Percentiles rank a stretch among this genome's conserved stretches.
These are phyloP conservation scores for Dicorynia guianensis DNA, from an alignment of 306 rosid genomes.

Conservation along the genomic window DNA sequence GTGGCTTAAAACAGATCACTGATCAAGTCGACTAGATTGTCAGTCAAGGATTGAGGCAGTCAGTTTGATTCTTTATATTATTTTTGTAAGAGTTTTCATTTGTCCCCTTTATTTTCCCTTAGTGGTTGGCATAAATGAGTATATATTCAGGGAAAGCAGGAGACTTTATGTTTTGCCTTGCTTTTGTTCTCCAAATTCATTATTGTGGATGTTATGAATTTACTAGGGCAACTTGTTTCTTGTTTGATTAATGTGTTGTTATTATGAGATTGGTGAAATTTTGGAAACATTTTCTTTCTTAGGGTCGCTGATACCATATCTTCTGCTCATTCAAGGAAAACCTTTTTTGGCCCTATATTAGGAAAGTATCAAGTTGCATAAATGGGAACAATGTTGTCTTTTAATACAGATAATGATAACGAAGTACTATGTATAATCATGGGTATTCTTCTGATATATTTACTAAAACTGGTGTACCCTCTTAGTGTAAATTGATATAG, in stretches of 20 bases:
- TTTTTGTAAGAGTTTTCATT: constrained; percentile 42
- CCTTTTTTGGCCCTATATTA: neutral
- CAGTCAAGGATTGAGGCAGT: constrained; percentile 43
- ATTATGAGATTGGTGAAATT: constrained; percentile 39
- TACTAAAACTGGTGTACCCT: no score
- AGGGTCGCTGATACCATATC: neutral
- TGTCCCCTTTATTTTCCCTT: constrained; percentile 41
- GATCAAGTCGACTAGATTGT: constrained; percentile 37
- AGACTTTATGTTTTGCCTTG: constrained; percentile 51
- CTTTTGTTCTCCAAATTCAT: constrained; percentile 46
- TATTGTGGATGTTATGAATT: constrained; percentile 42
- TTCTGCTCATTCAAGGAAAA: neutral
- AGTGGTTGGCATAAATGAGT: constrained; percentile 49
- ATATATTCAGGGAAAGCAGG: constrained; percentile 56
- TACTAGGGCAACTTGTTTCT: constrained; percentile 50
- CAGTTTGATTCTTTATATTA: constrained; percentile 60
- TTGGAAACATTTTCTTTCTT: constrained; percentile 17
- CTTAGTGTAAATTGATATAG: no score
- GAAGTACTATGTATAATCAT: no score
- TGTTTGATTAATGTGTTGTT: constrained; percentile 46
- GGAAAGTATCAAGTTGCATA: neutral
- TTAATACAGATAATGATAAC: no score
- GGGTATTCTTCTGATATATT: no score
- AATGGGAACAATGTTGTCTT: no score
- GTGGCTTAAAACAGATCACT: constrained; percentile 62